Conservation (phyloP, 768 basidiomycete genomes). For the Pleurotus citrinopileatus region DNA sequence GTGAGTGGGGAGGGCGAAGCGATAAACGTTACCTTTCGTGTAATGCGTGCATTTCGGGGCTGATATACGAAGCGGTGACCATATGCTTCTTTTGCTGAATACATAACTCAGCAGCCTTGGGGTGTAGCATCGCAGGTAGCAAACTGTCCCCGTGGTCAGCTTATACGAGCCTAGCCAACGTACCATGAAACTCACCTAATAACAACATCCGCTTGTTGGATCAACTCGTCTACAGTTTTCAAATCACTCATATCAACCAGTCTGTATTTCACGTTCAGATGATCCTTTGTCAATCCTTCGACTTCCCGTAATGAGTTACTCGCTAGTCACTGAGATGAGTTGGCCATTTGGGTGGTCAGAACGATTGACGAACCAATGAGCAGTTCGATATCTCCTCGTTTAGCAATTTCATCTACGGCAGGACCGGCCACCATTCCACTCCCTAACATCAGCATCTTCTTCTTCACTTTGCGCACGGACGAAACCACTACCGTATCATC, state of each 20-base stretch:
- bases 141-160: too few species aligned
- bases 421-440: constrained; percentile 97
- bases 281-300: constrained; percentile 37
- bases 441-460: constrained; percentile 78
- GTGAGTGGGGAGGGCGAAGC: background rate
- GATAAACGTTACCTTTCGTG: constrained; percentile 48
- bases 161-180: too few species aligned
- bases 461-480: constrained; percentile 30
- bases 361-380: constrained; percentile 63
- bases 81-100: constrained; percentile 69
- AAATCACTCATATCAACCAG: constrained; percentile 57
- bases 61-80: constrained; percentile 90
- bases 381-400: constrained; percentile 60
- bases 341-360: constrained; percentile 13
- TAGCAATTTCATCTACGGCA: constrained; percentile 71
- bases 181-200: constrained; percentile 66
- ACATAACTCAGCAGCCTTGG: constrained; percentile 68
- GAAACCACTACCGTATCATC: background rate
- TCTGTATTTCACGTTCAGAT: constrained; percentile 53
- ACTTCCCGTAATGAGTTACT: constrained; percentile 70
- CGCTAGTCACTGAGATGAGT: constrained; percentile 39
- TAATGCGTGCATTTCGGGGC: constrained; percentile 67
- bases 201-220: constrained; percentile 73
- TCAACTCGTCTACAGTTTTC: constrained; percentile 42
- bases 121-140: constrained; percentile 75